Percentiles rank a stretch among this genome's conserved stretches.
phyloP scores from a whole-genome alignment of 331 rosid genomes.

The Spiraea crenata region DNA sequence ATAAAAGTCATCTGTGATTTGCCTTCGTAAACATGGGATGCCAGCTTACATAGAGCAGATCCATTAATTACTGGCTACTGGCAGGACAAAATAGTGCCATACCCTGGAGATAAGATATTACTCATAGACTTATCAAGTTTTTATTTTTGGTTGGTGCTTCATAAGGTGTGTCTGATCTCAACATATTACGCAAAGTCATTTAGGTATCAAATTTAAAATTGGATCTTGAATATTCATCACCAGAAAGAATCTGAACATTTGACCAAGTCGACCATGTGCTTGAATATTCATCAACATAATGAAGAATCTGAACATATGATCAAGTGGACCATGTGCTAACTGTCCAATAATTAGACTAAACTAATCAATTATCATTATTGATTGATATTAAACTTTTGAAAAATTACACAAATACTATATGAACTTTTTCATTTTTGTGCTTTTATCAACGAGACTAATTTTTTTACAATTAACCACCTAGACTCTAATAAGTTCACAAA shows the following conservation, averaged over 20 bases:
- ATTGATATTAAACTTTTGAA: background rate
- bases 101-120: background rate
- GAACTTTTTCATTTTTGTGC: no score
- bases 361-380: no score
- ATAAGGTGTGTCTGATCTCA: background rate
- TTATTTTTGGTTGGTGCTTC: no score
- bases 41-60: no score
- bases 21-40: no score
- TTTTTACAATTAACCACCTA: no score
- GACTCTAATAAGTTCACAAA: no score
- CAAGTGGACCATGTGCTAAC: background rate
- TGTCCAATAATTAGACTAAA: background rate
- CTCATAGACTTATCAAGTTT: no score
- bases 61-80: no score
- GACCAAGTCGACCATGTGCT: background rate
- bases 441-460: no score
- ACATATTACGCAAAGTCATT: no score
- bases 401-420: background rate
- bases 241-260: background rate
- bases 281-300: background rate
- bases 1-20: no score
- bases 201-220: background rate
- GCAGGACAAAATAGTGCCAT: background rate
- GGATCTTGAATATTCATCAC: background rate
- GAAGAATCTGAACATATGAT: background rate